Base-by-base conservation (phyloP, 2,329 filamentous ascomycete genomes). In the Phialophora verrucosa region DNA sequence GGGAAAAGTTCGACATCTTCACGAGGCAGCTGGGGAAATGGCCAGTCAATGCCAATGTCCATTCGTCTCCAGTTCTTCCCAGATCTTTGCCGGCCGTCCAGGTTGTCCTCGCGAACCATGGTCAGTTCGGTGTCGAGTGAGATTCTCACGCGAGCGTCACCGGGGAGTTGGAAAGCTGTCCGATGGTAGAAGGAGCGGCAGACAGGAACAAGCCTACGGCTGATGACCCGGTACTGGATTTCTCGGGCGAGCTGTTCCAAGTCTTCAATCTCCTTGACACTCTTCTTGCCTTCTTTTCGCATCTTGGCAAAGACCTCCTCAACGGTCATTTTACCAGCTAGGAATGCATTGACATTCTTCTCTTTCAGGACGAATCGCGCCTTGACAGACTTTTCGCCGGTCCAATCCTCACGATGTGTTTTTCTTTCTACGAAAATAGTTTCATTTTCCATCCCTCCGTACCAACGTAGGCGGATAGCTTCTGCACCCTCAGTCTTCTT, bases 401-500 rank as follows among this genome's bases (percentile, higher is more conserved):
- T 99, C 95, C 95, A 99, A 78, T 99, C 95, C 79, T 99, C 95
- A 47, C 95, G 90, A 82, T 99, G 95, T 0, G 95, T 99, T 81
- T 99, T 99, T 69, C 95, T 88, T 83, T 99, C 95, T 27, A 99
- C 90, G 75, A 98, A 99, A 64, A 98, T 96, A 62, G 92, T 95
- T 76, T 98, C 93, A 61, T 84, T 92, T 74, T 95, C 88, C 94
- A 99, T 97, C 50, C 92, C 93, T 67, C 95, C 95, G 75, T 99
- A 99, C 95, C 95, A 99, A 71, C 95, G 88, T 67, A 99, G 84
- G 75, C 95, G 92, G 72, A 98, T 96, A 5, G 95, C 95, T 80
- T 99, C 95, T 2, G 95, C 95, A 57, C 95, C 95, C 78, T 99
- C 95, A 0, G 93, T 96, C 85, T 99, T 99, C 83, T 97, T 97